Base-by-base conservation (phyloP, 495 filamentous ascomycete genomes). In the Antarctomyces pellizariae region DNA sequence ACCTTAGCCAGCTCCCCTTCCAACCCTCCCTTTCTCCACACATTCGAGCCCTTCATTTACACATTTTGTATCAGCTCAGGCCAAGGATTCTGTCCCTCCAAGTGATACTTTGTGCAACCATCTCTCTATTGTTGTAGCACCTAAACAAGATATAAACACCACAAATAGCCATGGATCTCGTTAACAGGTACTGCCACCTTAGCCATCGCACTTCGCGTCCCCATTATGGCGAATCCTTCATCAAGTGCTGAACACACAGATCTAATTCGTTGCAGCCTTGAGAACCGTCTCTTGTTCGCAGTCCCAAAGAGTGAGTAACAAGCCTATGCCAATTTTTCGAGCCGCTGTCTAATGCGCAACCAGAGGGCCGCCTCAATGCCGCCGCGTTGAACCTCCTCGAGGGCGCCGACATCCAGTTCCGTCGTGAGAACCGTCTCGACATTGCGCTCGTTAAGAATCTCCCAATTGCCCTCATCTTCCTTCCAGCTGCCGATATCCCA, bases 371-470 rank as follows among this genome's bases (percentile, higher is more conserved):
- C 31, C 66, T 97, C 10, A 69, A 91, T 51, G 64, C 79, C 53
- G 64, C 74, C 25, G 64, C 70, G 31, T 64, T 97, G 13, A 77
- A 92, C 47, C 71, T 97, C 26, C 73, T 97, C 34, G 56, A 75
- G 36, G 86, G 86, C 45, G 76, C 68, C 36, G 86, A 95, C 50
- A 86, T 97, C 41, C 79, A 97, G 53, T 97, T 95, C 57, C 70
- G 69, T 38, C 73, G 83, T 46, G 77, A 89, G 55, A 74, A 67
- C 46, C 76, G 86, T 26, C 73, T 91, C 34, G 86, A 97, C 49
- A 92, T 95, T 49, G 86, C 86, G 8, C 67, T 95, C 12, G 83
- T 91, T 44, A 76, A 86, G 56, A 95, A 95, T 53, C 66, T 83
- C 17, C 78, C 76, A 16, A 78, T 97, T 33, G 89, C 84, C 7